Evolutionary conservation across 1,284 basidiomycete genomes (phyloP).

Genomic region (Apiotrichum brassicae): DNA sequence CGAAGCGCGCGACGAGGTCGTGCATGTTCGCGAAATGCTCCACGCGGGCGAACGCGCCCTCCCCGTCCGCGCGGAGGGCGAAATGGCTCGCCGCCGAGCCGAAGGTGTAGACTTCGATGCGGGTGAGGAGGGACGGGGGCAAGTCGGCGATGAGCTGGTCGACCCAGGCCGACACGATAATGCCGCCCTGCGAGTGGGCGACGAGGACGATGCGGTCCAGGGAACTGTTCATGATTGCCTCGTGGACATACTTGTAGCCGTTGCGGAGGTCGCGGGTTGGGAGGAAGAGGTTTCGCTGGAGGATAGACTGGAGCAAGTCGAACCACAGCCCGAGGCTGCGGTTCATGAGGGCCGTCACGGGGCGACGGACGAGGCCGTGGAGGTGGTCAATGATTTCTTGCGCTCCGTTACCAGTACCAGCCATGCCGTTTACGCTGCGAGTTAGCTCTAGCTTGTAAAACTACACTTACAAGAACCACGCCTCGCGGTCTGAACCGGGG

Average conservation of each 20-base stretch:
- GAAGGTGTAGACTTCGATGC: constrained; percentile 35
- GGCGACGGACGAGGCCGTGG: constrained; percentile 21
- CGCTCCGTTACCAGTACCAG: constrained; percentile 20
- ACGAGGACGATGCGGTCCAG: constrained; percentile 29
- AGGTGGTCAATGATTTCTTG: constrained; percentile 22
- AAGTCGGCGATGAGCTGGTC: constrained; percentile 29
- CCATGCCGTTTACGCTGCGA: constrained; percentile 29
- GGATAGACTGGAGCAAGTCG: constrained; percentile 27
- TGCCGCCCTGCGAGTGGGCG: constrained; percentile 32
- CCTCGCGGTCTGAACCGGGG: not conserved
- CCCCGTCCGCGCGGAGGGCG: not conserved
- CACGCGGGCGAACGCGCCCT: constrained; percentile 16
- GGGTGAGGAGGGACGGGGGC: constrained; percentile 15
- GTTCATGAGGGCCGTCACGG: constrained; percentile 27
- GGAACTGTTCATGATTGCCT: constrained; percentile 8
- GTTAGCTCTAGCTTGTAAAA: not conserved
- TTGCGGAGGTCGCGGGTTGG: constrained; percentile 22
- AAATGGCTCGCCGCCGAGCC: constrained; percentile 34
- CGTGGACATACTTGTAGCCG: constrained; percentile 14
- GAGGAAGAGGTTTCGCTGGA: constrained; percentile 27
- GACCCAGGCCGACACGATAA: constrained; percentile 24
- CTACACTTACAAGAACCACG: constrained; percentile 28
- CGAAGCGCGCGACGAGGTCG: constrained; percentile 25
- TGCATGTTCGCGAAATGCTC: constrained; percentile 30
- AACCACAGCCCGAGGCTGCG: constrained; percentile 28